Conservation (phyloP, 768 basidiomycete species). For the Trichaptum fuscoviolaceum region DNA sequence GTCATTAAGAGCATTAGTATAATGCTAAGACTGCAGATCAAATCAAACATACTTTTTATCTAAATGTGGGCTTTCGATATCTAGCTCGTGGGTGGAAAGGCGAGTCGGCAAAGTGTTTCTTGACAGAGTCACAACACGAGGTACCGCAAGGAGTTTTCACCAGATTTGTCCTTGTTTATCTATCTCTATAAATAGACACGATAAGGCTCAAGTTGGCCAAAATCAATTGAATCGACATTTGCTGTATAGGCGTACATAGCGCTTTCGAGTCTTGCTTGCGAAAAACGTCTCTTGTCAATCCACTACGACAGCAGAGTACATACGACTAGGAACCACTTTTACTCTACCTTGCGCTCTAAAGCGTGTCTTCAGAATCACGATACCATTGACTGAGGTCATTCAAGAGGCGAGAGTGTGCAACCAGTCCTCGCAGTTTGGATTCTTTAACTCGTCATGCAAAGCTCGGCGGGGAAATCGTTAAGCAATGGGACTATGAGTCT, state of each 20-base stretch:
- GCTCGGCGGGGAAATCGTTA: constrained; percentile 39
- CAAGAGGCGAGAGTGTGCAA: neutral
- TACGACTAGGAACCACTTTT: no score
- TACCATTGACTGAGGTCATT: no score
- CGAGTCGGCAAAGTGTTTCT: neutral
- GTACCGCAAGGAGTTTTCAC: neutral
- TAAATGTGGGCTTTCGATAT: neutral
- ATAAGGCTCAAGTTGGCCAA: no score
- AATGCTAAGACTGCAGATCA: neutral
- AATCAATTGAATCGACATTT: no score
- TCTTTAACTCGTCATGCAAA: neutral
- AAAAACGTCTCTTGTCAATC: no score
- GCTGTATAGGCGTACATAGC: no score
- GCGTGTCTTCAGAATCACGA: no score
- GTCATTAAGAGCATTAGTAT: neutral
- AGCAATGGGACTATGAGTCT: constrained; percentile 62
- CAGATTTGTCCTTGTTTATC: neutral
- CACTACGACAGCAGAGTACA: no score
- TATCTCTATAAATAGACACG: neutral
- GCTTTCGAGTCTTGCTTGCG: no score
- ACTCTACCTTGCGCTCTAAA: no score
- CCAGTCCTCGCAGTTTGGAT: neutral
- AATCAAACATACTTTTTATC: neutral
- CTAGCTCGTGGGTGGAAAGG: neutral
- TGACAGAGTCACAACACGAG: neutral